Base-by-base conservation (phyloP, 345 rosid species). In the Euphorbia lathyris region DNA sequence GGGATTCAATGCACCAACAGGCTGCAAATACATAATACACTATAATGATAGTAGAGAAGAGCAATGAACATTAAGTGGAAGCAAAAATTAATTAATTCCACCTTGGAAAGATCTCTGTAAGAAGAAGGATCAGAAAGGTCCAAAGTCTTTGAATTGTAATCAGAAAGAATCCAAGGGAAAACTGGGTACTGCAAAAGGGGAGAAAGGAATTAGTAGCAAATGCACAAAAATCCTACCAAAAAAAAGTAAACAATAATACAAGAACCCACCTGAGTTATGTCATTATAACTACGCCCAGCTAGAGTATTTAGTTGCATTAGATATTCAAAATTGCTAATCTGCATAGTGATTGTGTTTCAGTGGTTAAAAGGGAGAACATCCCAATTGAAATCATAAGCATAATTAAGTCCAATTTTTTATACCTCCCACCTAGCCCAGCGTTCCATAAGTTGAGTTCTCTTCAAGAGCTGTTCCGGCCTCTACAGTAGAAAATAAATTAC, bases 381-480 rank as follows among this genome's bases (percentile, higher is more conserved):
- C 36, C 10, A 12, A 45, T 4, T 5, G 3, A 36, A 57, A 19
- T 32, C 42, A 72, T 48, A 69, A 59, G 27, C 62, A 70, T 38
- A 32, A 26, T 65, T 16, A 68, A 71, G 58, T 57, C 72, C 52
- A 68, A n/a, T 34, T 34, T 71, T 67, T 65, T 68, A 71, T 88
- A 95, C 99, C 99, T 95, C 99, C 92, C 96, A 88, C 79, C 98
- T 90, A 72, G 97, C 97, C 99, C 99, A 95, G 61, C 93, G 93
- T 81, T 95, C 99, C 98, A 85, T 95, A 60, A 95, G 85, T 70
- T 89, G 96, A 72, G 97, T 90, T 80, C 99, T 89, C 80, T 86
- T 89, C 74, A 95, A 72, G 80, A 95, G 97, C 82, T 92, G 98
- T 56, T 95, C 97, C 67, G 97, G 98, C 78, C 98, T 90, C 99